phyloP scores from a whole-genome alignment of 2,329 filamentous ascomycete genomes.

The Xylaria sp. region DNA sequence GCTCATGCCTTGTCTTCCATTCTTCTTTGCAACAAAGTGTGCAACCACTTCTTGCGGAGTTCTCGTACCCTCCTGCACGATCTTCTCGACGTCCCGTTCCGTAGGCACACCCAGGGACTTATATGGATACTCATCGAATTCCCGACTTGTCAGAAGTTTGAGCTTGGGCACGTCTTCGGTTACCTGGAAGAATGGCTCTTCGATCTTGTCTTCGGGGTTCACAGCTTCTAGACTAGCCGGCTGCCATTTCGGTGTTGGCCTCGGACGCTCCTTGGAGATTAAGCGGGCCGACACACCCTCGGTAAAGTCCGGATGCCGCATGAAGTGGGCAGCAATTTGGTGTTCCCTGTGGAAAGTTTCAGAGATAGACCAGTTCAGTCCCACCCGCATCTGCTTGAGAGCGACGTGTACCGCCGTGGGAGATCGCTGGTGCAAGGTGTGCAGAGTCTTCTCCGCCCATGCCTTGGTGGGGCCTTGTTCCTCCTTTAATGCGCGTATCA shows the following conservation, averaged over 20 bases:
- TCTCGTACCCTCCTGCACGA: slow-evolving; percentile 55
- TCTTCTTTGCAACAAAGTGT: slow-evolving; percentile 68
- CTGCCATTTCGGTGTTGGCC: slow-evolving; percentile 74
- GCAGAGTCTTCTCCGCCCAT: slow-evolving; percentile 83
- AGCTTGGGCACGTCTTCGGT: slow-evolving; percentile 60
- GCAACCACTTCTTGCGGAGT: slow-evolving; percentile 69
- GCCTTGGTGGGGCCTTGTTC: slow-evolving; percentile 64
- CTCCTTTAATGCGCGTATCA: slow-evolving; percentile 74
- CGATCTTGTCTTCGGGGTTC: slow-evolving; percentile 61
- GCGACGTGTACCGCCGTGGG: slow-evolving; percentile 89
- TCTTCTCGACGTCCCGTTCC: slow-evolving; percentile 67
- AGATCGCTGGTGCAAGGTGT: slow-evolving; percentile 79
- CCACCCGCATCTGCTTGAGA: slow-evolving; percentile 82
- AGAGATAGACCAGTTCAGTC: slow-evolving; percentile 79
- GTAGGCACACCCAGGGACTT: slow-evolving; percentile 75
- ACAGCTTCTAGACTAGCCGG: slow-evolving; percentile 79
- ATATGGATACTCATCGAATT: slow-evolving; percentile 81
- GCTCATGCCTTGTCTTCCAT: slow-evolving; percentile 74
- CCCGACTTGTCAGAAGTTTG: slow-evolving; percentile 67
- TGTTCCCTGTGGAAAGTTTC: slow-evolving; percentile 89
- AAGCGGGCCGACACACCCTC: slow-evolving; percentile 89
- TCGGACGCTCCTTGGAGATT: slow-evolving; percentile 67
- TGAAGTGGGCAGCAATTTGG: slow-evolving; percentile 85
- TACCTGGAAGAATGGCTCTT: slow-evolving; percentile 74
- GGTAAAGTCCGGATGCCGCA: slow-evolving; percentile 89